Evolutionary conservation across 1,284 basidiomycete genomes (phyloP).

Genomic region (Apiotrichum gamsii): DNA sequence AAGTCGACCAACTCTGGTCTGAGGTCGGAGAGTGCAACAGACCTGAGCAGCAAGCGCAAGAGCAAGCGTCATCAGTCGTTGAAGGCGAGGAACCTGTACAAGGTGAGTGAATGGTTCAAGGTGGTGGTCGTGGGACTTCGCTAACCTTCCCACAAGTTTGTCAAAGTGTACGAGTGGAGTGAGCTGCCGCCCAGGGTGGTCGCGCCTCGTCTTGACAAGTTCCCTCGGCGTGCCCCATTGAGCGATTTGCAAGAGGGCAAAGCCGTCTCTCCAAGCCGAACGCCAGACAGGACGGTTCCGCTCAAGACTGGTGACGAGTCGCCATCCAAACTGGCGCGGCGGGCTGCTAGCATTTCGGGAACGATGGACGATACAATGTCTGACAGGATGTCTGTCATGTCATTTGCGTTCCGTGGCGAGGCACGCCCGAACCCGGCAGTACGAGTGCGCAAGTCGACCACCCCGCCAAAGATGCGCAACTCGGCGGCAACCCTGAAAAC

Average conservation of each 20-base stretch:
- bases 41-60: constrained; percentile 55
- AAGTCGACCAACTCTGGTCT: constrained; percentile 57
- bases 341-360: not conserved
- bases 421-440: constrained; percentile 5
- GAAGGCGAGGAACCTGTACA: constrained; percentile 82
- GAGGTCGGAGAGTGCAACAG: constrained; percentile 57
- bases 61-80: constrained; percentile 60
- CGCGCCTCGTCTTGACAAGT: not conserved
- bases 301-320: constrained; percentile 9
- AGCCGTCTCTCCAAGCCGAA: not conserved
- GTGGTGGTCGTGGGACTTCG: no score
- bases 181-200: constrained; percentile 6
- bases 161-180: constrained; percentile 76
- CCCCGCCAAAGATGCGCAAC: not conserved
- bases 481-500: not conserved
- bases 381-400: constrained; percentile 38
- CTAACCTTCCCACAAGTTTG: constrained; percentile 32
- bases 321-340: constrained; percentile 4
- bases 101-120: constrained; percentile 52
- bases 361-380: constrained; percentile 14
- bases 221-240: not conserved
- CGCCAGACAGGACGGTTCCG: constrained; percentile 2
- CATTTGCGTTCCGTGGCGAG: constrained; percentile 33
- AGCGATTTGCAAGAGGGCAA: not conserved
- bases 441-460: not conserved